Conservation (phyloP, 441 rosid species). For the Adansonia grandidieri region DNA sequence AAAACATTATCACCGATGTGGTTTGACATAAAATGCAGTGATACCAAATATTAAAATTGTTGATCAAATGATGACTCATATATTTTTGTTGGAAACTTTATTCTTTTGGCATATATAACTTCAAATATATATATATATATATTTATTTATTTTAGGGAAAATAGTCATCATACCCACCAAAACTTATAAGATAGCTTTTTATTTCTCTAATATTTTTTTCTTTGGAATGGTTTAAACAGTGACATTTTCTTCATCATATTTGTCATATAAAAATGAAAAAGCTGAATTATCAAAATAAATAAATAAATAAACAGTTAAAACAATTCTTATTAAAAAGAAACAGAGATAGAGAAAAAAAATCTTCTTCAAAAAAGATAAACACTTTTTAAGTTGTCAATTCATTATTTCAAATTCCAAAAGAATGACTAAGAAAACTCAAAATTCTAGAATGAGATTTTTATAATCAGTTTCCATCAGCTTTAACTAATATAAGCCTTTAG, state of each 20-base stretch:
- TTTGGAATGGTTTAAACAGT: neutral
- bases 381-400: neutral
- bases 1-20: neutral
- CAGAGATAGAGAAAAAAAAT: too few relatives aligned
- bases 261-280: neutral
- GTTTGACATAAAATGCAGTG: neutral
- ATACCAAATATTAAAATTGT: neutral
- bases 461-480: too few relatives aligned
- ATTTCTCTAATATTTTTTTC: neutral
- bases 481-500: too few relatives aligned
- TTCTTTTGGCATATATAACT: neutral
- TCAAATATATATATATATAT: neutral
- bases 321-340: neutral
- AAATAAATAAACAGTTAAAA: neutral
- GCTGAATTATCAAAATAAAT: too few relatives aligned
- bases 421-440: neutral
- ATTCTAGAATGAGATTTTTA: too few relatives aligned
- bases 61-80: neutral
- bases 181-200: neutral
- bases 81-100: neutral
- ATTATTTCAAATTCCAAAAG: neutral
- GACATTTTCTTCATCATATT: neutral
- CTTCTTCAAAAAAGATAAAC: neutral
- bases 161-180: neutral
- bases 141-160: neutral